These are phyloP conservation scores for Boletus sensibilis DNA, from an alignment of 768 basidiomycete species.

Conservation along the genomic window DNA sequence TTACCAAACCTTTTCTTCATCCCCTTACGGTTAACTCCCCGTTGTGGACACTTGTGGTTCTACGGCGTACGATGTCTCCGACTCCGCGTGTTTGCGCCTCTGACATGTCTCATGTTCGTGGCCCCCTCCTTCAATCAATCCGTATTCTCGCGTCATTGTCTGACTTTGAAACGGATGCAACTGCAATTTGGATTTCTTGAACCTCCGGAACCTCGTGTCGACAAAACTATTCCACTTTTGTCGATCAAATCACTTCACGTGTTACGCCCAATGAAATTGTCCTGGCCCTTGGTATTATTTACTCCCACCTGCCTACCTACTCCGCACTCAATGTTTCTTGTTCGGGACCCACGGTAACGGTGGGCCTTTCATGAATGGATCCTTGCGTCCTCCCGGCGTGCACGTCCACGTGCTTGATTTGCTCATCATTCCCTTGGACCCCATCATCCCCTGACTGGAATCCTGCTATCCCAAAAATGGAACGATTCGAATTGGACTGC, in stretches of 20 bases:
- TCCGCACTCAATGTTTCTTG: conserved; percentile 1
- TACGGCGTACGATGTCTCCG: conserved; percentile 24
- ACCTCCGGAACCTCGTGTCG: conserved; percentile 32
- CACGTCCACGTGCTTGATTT: neutral
- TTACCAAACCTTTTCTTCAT: conserved; percentile 21
- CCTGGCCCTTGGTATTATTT: neutral
- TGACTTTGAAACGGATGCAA: conserved; percentile 14
- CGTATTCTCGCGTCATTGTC: conserved; percentile 3
- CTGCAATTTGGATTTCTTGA: conserved; percentile 23
- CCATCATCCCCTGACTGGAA: conserved; percentile 4
- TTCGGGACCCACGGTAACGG: conserved; percentile 16
- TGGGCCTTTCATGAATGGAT: conserved; percentile 2
- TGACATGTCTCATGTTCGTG: conserved; percentile 14
- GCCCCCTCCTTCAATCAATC: neutral
- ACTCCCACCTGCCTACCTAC: neutral
- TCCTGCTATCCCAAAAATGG: conserved; percentile 12
- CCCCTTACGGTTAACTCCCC: conserved; percentile 9
- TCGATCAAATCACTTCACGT: conserved; percentile 5
- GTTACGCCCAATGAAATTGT: neutral
- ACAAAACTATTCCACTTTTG: conserved; percentile 6
- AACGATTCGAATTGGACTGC: conserved; percentile 7
- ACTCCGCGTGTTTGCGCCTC: conserved; percentile 9
- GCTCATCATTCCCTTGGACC: conserved; percentile 2
- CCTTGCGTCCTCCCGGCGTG: neutral
- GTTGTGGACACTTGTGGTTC: neutral